A percentile compares a stretch with the other conserved stretches of the same genome.
phyloP scores from a whole-genome alignment of 257 asterid species.

The Gardenia jasminoides region DNA sequence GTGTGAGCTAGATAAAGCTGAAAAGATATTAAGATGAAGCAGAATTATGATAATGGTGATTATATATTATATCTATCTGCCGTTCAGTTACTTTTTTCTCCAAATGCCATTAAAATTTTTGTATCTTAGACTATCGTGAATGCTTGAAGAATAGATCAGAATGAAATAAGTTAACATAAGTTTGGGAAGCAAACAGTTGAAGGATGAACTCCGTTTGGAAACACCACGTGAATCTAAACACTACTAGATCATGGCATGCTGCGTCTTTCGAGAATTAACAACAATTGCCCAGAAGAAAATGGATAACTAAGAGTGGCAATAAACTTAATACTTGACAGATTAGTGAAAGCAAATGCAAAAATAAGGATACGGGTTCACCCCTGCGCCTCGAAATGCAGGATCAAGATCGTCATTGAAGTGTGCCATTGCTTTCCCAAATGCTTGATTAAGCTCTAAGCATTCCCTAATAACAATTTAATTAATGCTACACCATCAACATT shows the following conservation, averaged over 20 bases:
- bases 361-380: constrained; percentile 74
- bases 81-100: background rate
- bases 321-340: background rate
- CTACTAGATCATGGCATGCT: background rate
- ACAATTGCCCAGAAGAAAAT: background rate
- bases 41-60: background rate
- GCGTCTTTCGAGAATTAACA: background rate
- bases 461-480: background rate
- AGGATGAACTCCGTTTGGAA: background rate
- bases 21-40: background rate
- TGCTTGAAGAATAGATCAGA: background rate
- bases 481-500: constrained; percentile 8
- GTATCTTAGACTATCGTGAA: background rate
- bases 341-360: background rate
- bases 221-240: background rate
- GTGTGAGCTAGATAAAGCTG: background rate
- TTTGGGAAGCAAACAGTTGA: background rate
- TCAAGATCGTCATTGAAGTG: constrained; percentile 45
- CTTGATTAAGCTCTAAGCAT: constrained; percentile 14
- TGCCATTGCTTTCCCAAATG: constrained; percentile 26
- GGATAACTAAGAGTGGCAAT: background rate
- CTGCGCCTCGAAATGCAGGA: constrained; percentile 72
- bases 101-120: background rate
- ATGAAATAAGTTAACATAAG: background rate
- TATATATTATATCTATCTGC: background rate